Evolutionary conservation across 352 stramenopile species (phyloP).

Genomic region (Pythium angustatum): DNA sequence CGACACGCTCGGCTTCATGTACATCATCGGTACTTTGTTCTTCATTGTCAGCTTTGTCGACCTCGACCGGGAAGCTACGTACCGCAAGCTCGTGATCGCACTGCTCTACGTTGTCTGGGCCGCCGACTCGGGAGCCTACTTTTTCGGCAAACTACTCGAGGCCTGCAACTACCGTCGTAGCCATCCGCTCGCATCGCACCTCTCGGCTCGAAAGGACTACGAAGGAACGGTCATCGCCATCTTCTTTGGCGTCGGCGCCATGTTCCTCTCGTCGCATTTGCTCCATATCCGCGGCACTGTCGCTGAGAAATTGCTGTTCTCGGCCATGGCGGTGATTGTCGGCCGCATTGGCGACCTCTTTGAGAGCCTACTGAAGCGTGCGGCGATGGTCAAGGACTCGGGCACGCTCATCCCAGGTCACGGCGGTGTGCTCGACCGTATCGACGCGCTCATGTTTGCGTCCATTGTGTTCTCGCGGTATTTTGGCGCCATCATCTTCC

Average conservation of each 20-base stretch:
- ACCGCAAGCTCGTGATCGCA: slow-evolving; percentile 64
- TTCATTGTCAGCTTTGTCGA: slow-evolving; percentile 65
- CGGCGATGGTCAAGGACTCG: slow-evolving; percentile 94
- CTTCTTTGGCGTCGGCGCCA: slow-evolving; percentile 79
- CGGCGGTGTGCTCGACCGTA: slow-evolving; percentile 93
- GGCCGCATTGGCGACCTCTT: slow-evolving; percentile 97
- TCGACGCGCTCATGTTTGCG: slow-evolving; percentile 95
- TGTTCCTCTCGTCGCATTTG: slow-evolving; percentile 63
- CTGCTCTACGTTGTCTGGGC: slow-evolving; percentile 73
- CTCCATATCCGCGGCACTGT: slow-evolving; percentile 75
- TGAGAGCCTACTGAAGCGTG: slow-evolving; percentile 94
- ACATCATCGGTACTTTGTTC: slow-evolving; percentile 62
- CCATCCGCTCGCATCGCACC: slow-evolving; percentile 77
- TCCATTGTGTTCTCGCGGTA: slow-evolving; percentile 66
- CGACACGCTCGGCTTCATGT: slow-evolving; percentile 56
- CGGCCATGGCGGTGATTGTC: slow-evolving; percentile 90
- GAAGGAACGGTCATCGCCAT: slow-evolving; percentile 92
- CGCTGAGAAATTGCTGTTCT: slow-evolving; percentile 81
- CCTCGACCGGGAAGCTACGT: slow-evolving; percentile 45
- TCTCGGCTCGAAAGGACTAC: slow-evolving; percentile 96
- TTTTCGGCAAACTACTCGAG: slow-evolving; percentile 87
- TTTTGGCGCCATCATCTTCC: slow-evolving; percentile 32
- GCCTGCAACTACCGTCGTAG: slow-evolving; percentile 81
- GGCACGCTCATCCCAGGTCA: slow-evolving; percentile 94
- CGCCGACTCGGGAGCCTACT: slow-evolving; percentile 93